Evolutionary conservation across 2,329 filamentous ascomycete genomes (phyloP).

Genomic region (Paecilomyces dactylethromorphus): DNA sequence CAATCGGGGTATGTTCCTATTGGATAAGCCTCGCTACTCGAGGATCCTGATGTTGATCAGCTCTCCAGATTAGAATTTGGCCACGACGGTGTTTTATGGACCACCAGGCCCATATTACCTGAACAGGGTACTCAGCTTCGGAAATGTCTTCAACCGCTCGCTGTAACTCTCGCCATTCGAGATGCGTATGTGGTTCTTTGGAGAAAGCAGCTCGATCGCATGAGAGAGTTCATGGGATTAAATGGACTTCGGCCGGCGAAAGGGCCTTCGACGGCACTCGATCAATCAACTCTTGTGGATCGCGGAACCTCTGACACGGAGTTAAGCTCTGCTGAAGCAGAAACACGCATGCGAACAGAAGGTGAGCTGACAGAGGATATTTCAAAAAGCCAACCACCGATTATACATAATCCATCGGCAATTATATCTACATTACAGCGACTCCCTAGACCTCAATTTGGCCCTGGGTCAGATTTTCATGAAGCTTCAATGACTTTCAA

Average conservation of each 20-base stretch:
- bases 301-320: constrained; percentile 11
- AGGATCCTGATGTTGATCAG: neutral
- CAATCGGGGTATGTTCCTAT: constrained; percentile 50
- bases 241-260: constrained; percentile 8
- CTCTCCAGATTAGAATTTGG: constrained; percentile 20
- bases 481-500: constrained; percentile 26
- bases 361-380: constrained; percentile 9
- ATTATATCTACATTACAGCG: constrained; percentile 25
- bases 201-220: constrained; percentile 18
- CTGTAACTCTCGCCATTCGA: constrained; percentile 24
- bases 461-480: constrained; percentile 27
- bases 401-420: constrained; percentile 17
- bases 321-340: constrained; percentile 11
- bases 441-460: constrained; percentile 26
- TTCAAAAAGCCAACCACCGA: constrained; percentile 9
- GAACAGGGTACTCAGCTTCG: constrained; percentile 24
- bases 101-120: constrained; percentile 18
- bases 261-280: constrained; percentile 8
- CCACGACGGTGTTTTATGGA: constrained; percentile 19
- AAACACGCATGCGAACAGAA: constrained; percentile 10
- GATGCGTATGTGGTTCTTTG: constrained; percentile 26
- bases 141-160: constrained; percentile 22
- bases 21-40: neutral
- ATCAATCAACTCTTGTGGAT: constrained; percentile 7
- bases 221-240: constrained; percentile 9